Base-by-base conservation (phyloP, 2,329 filamentous ascomycete species). In the Trichophyton verrucosum region DNA sequence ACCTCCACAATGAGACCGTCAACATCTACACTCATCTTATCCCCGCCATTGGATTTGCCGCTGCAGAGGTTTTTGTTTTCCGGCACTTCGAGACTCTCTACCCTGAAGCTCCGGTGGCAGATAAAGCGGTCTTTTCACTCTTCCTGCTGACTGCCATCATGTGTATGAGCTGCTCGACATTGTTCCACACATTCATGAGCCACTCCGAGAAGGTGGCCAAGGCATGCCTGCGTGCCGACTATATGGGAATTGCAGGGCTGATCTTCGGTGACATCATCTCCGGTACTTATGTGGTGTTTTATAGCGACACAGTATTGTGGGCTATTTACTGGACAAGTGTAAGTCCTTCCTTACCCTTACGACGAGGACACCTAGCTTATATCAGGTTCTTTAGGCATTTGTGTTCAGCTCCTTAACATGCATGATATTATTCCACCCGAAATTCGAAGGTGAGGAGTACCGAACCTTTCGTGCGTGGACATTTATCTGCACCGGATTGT, bases 21-120 rank as follows among this genome's bases (percentile, higher is more conserved):
- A 89, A 89, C 71, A 88, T 89, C 67, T 88, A 86, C 71, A 81
- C 83, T 1, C 86, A 89, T 70, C 77, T 89, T 9, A 67, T 89
- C 49, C 90, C 89, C 4, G 82, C 86, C 9, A 53, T 86, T 0
- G 65, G 81, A 40, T 84, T 87, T 61, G 69, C 82, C 2, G 40
- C 30, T 30, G 55, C 56, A 13, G 61, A 65, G 36, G 47, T 59
- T 53, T 27, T 61, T 7, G 24, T 65, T 15, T 61, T 61, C 38
- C 53, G 27, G 47, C 30, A 64, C 30, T 64, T 65, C n/a, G 57
- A 27, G 8, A 5, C 49, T 1, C 59, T 47, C 59, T 63, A 63
- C 42, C 60, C 61, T 1, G 47, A 59, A 15, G 60, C 58, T 22
- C 55, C 61, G 13, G 7, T 36, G 40, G 22, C 44, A 1, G 62